Evolutionary conservation across 129 eudicot genomes (phyloP).

Genomic region (Flaveria bidentis): DNA sequence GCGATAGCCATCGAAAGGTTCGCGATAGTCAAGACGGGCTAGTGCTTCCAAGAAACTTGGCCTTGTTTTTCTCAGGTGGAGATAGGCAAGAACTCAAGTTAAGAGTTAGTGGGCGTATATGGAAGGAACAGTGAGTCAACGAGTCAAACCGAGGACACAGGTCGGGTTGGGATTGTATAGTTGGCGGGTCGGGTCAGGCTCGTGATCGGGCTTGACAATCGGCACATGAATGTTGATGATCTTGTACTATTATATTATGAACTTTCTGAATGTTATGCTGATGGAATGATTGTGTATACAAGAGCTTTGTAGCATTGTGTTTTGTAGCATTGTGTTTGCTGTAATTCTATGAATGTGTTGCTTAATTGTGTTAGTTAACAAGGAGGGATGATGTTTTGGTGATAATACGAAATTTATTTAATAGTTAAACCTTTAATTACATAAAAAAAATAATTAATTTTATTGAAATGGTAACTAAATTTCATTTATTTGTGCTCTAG

Average conservation of each 20-base stretch:
- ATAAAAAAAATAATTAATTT: too few species aligned
- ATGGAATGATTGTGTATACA: background rate
- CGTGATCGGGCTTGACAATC: conserved; percentile 16
- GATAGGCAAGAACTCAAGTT: conserved; percentile 77
- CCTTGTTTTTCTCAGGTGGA: conserved; percentile 83
- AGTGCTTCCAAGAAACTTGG: conserved; percentile 68
- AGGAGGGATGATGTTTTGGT: too few species aligned
- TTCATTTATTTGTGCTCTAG: too few species aligned
- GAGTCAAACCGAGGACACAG: conserved; percentile 9
- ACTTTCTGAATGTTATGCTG: background rate
- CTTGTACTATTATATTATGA: background rate
- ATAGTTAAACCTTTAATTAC: too few species aligned
- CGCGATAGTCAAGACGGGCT: conserved; percentile 92
- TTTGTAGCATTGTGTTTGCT: too few species aligned
- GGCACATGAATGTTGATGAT: conserved; percentile 11
- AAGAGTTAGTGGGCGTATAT: conserved; percentile 77
- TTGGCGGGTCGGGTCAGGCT: background rate
- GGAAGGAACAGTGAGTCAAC: conserved; percentile 62
- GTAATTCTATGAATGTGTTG: too few species aligned
- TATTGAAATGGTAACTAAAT: too few species aligned
- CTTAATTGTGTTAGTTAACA: too few species aligned
- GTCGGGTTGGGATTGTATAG: conserved; percentile 27
- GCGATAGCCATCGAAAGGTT: conserved; percentile 74
- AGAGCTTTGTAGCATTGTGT: too few species aligned
- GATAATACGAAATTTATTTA: too few species aligned